These are phyloP conservation scores for Jacaranda copaia DNA, from an alignment of 257 asterid species.

Conservation along the genomic window DNA sequence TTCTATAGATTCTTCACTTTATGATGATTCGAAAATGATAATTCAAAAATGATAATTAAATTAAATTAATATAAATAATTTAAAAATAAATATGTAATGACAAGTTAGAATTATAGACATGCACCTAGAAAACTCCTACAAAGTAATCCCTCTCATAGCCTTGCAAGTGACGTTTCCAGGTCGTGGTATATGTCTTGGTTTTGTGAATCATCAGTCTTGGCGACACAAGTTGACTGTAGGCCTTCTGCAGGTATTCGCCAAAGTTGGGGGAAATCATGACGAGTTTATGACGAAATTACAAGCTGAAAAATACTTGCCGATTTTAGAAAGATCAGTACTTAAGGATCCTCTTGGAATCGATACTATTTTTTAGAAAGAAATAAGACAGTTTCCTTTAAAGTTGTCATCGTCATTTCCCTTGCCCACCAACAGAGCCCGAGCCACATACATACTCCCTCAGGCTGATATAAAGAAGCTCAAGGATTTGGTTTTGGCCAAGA, in stretches of 20 bases:
- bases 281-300: neutral
- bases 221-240: slow-evolving; percentile 42
- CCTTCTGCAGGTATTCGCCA: slow-evolving; percentile 55
- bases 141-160: slow-evolving; percentile 39
- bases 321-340: slow-evolving; percentile 41
- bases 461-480: slow-evolving; percentile 47
- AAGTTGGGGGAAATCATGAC: slow-evolving; percentile 23
- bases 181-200: slow-evolving; percentile 48
- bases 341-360: slow-evolving; percentile 36
- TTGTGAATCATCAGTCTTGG: slow-evolving; percentile 37
- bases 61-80: too few species aligned
- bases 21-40: too few species aligned
- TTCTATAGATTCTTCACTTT: too few species aligned
- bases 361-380: slow-evolving; percentile 30
- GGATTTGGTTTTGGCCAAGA: slow-evolving; percentile 36
- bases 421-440: slow-evolving; percentile 47
- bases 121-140: slow-evolving; percentile 19
- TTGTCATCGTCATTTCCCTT: slow-evolving; percentile 27
- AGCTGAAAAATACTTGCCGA: slow-evolving; percentile 32
- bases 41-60: too few species aligned
- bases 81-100: too few species aligned
- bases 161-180: slow-evolving; percentile 60
- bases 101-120: too few species aligned
- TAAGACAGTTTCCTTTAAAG: slow-evolving; percentile 28
- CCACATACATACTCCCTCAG: slow-evolving; percentile 51